phyloP scores from a whole-genome alignment of 139 green algal genomes.

The Pleodorina starrii region DNA sequence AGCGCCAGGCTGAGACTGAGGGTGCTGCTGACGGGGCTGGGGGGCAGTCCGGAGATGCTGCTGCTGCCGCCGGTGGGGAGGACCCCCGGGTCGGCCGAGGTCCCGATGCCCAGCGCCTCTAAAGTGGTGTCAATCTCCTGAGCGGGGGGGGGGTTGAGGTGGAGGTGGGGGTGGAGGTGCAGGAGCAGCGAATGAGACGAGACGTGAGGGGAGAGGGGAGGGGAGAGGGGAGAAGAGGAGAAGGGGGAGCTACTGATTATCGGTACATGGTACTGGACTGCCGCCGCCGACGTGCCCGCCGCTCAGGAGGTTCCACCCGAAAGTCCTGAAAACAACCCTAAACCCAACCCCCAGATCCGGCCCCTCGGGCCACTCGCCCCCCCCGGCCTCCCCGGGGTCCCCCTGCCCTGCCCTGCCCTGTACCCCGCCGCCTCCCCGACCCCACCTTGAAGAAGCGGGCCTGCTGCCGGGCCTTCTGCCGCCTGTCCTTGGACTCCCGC shows the following conservation, averaged over 20 bases:
- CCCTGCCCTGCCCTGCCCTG: too few species aligned
- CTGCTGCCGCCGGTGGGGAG: not conserved
- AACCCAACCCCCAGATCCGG: too few species aligned
- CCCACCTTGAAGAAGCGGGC: slow-evolving; percentile 46
- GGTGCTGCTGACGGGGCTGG: slow-evolving; percentile 18
- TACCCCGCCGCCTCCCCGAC: too few species aligned
- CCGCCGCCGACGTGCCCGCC: too few species aligned
- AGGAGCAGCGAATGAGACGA: too few species aligned
- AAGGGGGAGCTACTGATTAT: too few species aligned
- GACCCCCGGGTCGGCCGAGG: not conserved
- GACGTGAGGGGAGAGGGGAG: too few species aligned
- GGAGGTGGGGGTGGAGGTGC: not conserved
- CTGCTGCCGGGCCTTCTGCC: slow-evolving; percentile 41
- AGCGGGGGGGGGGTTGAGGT: not conserved
- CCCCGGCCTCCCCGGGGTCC: too few species aligned
- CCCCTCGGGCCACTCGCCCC: too few species aligned
- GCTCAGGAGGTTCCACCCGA: too few species aligned
- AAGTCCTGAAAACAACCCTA: not conserved
- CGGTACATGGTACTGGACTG: too few species aligned
- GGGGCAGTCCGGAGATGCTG: not conserved
- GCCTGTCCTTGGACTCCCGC: slow-evolving; percentile 25
- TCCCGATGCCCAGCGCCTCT: slow-evolving; percentile 46
- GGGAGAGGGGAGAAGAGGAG: too few species aligned
- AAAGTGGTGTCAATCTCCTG: slow-evolving; percentile 50
- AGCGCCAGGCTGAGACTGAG: slow-evolving; percentile 24